phyloP scores from a whole-genome alignment of 2,329 filamentous ascomycete species.

The Penicillium sp. region DNA sequence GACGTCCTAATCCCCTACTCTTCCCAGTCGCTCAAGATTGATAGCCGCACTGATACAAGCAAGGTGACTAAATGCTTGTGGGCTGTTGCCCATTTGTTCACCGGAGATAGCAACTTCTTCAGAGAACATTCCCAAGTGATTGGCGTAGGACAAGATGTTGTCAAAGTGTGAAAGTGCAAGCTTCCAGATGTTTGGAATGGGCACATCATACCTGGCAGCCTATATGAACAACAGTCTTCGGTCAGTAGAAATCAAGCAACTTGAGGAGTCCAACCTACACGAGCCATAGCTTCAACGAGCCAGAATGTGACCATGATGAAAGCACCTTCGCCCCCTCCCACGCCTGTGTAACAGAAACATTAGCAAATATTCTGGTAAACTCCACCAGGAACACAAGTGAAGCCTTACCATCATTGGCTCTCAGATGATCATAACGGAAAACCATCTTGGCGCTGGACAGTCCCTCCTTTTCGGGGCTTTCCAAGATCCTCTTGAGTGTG shows the following conservation, averaged over 20 bases:
- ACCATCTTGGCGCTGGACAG: slow-evolving; percentile 74
- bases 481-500: slow-evolving; percentile 71
- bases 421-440: slow-evolving; percentile 71
- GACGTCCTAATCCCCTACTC: slow-evolving; percentile 2
- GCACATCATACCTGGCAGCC: slow-evolving; percentile 33
- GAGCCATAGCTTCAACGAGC: slow-evolving; percentile 76
- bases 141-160: slow-evolving; percentile 75
- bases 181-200: slow-evolving; percentile 38
- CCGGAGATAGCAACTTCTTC: slow-evolving; percentile 75
- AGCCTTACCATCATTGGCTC: slow-evolving; percentile 66
- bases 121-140: slow-evolving; percentile 76
- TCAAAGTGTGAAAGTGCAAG: slow-evolving; percentile 70
- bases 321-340: slow-evolving; percentile 73
- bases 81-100: slow-evolving; percentile 77
- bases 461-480: slow-evolving; percentile 72
- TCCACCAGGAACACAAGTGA: neutral
- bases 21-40: slow-evolving; percentile 62
- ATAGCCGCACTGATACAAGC: slow-evolving; percentile 76
- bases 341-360: slow-evolving; percentile 50
- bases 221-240: neutral
- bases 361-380: slow-evolving; percentile 15
- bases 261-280: slow-evolving; percentile 50
- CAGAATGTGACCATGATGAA: slow-evolving; percentile 84
- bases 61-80: slow-evolving; percentile 76
- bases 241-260: neutral